Percentiles rank a stretch among this genome's conserved stretches.
phyloP scores from a whole-genome alignment of 257 asterid genomes.

The Mentha longifolia region DNA sequence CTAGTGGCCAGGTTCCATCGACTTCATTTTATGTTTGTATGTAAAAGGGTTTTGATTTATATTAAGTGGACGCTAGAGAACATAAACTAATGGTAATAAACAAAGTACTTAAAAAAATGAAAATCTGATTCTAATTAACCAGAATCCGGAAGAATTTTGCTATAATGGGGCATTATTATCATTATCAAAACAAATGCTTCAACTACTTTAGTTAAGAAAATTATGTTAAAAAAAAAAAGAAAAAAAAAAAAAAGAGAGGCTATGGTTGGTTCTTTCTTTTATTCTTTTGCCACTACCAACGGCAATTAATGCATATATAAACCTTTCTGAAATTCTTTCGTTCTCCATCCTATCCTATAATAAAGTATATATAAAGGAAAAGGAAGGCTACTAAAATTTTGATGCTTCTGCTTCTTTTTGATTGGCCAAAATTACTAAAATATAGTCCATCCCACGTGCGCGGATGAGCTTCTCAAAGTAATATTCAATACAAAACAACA shows the following conservation, averaged over 20 bases:
- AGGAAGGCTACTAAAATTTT: too few relatives aligned
- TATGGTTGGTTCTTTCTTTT: not conserved
- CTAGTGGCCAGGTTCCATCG: too few relatives aligned
- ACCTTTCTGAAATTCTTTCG: too few relatives aligned
- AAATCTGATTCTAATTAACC: constrained; percentile 19
- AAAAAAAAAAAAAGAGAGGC: not conserved
- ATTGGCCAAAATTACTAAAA: not conserved
- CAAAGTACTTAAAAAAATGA: not conserved
- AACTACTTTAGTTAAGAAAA: not conserved
- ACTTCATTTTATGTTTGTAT: too few relatives aligned
- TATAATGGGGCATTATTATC: too few relatives aligned
- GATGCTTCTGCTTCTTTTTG: constrained; percentile 10
- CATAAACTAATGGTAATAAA: not conserved
- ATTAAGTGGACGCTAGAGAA: not conserved
- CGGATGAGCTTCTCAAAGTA: not conserved
- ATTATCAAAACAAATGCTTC: too few relatives aligned
- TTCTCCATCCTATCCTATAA: not conserved
- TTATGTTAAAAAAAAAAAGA: too few relatives aligned
- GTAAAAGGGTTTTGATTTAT: too few relatives aligned
- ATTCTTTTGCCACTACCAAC: constrained; percentile 23
- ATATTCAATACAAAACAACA: not conserved
- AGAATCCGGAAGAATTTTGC: not conserved
- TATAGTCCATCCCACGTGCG: not conserved
- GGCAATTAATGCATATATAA: not conserved
- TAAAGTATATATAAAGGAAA: too few relatives aligned